Base-by-base conservation (phyloP, 441 rosid species). In the Capsella rubella region DNA sequence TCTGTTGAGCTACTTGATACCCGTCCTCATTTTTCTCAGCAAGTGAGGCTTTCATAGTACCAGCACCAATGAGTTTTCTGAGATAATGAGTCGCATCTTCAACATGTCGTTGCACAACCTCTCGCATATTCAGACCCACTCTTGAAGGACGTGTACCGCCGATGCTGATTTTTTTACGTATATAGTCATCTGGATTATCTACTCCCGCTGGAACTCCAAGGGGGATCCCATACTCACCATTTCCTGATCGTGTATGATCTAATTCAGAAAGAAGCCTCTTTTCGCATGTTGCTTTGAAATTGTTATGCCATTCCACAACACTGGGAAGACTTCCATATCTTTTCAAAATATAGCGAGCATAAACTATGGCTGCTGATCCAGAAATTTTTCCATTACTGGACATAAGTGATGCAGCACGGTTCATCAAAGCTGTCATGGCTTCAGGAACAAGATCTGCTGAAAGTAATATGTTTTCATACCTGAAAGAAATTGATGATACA, bases 271-370 rank as follows among this genome's bases (percentile, higher is more conserved):
- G 77, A 52, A 96, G 90, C 79, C 95, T 87, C 84, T 90, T 90
- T 79, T 96, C 99, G 29, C 87, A 85, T 27, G 84, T 82, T 75
- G 81, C 76, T 83, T 84, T 91, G 78, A 86, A 85, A 83, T 71
- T 86, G 85, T 84, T 91, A 86, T 89, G 88, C 99, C 99, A 94
- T 74, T 94, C 97, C 60, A 84, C 65, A n/a, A 96, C 93, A 80
- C 97, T 91, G 61, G 87, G 87, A 82, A 89, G 81, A 47, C 62
- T 82, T 59, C 92, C 86, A 77, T 88, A 96, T 84, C 86, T 91
- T 83, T 84, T 92, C 80, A 94, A 63, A 54, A 96, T 84, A 85
- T 86, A 81, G 62, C 96, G 91, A 57, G 94, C 87, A 86, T 89
- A 96, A 78, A 80, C 84, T 51, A 91, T 85, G 74, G 88, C 82